Evolutionary conservation across 2,329 filamentous ascomycete genomes (phyloP).

Genomic region (Aspergillus novoparasiticus): DNA sequence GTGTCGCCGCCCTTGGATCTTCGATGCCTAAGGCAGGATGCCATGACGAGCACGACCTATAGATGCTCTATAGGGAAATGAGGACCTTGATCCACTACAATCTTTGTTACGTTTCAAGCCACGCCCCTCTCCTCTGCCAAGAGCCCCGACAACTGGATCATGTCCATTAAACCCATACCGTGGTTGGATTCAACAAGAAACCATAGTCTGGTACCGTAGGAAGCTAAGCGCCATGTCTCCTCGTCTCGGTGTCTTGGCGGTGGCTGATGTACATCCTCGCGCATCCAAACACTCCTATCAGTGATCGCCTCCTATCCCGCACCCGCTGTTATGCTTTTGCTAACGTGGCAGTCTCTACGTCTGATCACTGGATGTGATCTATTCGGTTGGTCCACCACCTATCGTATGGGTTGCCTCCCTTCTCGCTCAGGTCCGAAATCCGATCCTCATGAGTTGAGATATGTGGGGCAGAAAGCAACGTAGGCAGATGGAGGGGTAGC

Average conservation of each 20-base stretch:
- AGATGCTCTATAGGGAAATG: background rate
- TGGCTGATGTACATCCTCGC: background rate
- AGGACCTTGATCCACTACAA: background rate
- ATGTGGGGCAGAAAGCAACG: constrained; percentile 5
- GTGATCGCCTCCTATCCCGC: constrained; percentile 1
- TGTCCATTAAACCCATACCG: background rate
- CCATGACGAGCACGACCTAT: too few species aligned
- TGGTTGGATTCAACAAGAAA: background rate
- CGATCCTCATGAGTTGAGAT: background rate
- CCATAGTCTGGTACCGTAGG: background rate
- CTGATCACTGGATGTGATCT: constrained; percentile 3
- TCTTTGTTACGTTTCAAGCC: background rate
- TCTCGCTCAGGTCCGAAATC: background rate
- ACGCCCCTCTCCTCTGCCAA: background rate
- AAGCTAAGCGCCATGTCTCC: background rate
- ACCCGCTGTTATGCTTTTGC: background rate
- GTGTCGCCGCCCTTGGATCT: background rate
- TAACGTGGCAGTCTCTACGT: constrained; percentile 5
- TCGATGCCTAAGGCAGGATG: background rate
- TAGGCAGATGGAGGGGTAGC: constrained; percentile 4
- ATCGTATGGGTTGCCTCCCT: background rate
- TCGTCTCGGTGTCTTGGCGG: background rate
- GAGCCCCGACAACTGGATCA: background rate
- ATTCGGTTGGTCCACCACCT: constrained; percentile 3
- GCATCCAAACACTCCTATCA: background rate